These are phyloP conservation scores for Sporothrix brasiliensis DNA, from an alignment of 2,329 filamentous ascomycete species.

Conservation along the genomic window DNA sequence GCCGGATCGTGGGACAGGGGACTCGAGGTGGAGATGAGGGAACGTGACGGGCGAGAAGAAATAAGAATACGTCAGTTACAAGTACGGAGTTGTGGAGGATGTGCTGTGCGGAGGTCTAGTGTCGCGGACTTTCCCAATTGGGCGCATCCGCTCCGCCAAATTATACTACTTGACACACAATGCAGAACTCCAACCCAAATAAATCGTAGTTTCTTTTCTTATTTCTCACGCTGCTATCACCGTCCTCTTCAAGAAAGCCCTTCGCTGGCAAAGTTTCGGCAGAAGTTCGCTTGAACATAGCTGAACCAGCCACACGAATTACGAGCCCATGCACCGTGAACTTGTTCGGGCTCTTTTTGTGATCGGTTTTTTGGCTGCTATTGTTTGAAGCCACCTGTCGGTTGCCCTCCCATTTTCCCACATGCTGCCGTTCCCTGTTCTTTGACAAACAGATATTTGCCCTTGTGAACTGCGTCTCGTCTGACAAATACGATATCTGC, in stretches of 20 bases:
- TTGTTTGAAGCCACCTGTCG: too few relatives aligned
- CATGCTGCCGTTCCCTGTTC: background rate
- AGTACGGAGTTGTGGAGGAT: background rate
- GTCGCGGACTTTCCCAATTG: conserved; percentile 24
- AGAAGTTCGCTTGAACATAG: background rate
- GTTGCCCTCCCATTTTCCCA: background rate
- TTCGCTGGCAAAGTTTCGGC: background rate
- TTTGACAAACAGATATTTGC: background rate
- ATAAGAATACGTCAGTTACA: background rate
- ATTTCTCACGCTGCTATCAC: background rate
- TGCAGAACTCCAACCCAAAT: too few relatives aligned
- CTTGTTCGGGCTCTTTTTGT: too few relatives aligned
- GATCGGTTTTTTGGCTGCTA: too few relatives aligned
- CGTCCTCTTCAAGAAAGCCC: background rate
- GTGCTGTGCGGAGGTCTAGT: background rate
- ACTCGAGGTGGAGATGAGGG: background rate
- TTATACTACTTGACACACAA: background rate
- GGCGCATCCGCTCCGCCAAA: background rate
- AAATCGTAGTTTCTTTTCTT: too few relatives aligned
- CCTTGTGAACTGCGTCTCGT: background rate
- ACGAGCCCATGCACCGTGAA: background rate
- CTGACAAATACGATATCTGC: background rate
- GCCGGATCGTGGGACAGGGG: background rate
- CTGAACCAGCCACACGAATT: background rate
- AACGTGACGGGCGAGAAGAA: background rate